Evolutionary conservation across 2,329 filamentous ascomycete species (phyloP).

Genomic region (Talaromyces marneffei): DNA sequence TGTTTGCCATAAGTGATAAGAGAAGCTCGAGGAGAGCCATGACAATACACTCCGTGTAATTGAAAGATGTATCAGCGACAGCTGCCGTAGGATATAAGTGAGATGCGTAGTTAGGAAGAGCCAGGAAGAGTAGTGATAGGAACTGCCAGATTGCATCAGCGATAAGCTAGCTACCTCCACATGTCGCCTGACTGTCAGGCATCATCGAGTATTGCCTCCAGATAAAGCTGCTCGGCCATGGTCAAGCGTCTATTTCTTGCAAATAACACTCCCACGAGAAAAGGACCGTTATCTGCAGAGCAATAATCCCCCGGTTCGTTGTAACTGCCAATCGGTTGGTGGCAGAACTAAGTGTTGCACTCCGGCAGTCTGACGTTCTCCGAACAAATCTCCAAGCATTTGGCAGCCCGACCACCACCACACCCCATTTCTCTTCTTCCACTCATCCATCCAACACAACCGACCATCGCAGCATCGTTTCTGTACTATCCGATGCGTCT

Average conservation of each 20-base stretch:
- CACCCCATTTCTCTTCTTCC: slow-evolving; percentile 15
- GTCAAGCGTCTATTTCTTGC: background rate
- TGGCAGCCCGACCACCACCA: slow-evolving; percentile 18
- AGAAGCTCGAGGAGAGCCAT: background rate
- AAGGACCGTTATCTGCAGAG: background rate
- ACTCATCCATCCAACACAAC: slow-evolving; percentile 1
- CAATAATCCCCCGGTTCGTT: background rate
- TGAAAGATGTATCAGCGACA: background rate
- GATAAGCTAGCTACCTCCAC: background rate
- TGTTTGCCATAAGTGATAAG: background rate
- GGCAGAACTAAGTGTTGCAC: slow-evolving; percentile 22
- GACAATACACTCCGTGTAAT: background rate
- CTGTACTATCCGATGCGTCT: slow-evolving; percentile 14
- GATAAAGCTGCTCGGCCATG: background rate
- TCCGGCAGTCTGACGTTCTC: slow-evolving; percentile 31
- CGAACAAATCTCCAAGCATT: slow-evolving; percentile 21
- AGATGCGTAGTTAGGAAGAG: background rate
- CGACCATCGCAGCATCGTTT: slow-evolving; percentile 4
- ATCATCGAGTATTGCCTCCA: background rate
- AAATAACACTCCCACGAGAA: too few species aligned
- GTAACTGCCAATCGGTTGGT: background rate
- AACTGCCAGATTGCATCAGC: background rate
- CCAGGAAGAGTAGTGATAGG: background rate
- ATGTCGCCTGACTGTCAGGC: background rate
- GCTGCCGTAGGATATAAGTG: background rate